phyloP scores from a whole-genome alignment of 176 grass and related monocot species.

The barley (Hordeum vulgare) region DNA sequence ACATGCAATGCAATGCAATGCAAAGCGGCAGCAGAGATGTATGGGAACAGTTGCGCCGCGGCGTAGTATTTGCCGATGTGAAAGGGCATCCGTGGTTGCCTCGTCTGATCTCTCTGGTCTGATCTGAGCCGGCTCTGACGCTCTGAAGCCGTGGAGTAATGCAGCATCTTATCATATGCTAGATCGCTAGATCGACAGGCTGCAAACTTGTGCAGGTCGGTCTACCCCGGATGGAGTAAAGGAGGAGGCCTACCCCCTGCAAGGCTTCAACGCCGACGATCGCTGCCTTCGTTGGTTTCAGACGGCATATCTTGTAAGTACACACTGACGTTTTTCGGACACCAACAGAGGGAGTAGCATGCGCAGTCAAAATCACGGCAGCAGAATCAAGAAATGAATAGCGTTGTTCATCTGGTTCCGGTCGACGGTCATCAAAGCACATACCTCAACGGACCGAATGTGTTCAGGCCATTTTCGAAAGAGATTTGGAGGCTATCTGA shows the following conservation, averaged over 20 bases:
- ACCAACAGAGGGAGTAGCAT: no score
- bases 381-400: neutral
- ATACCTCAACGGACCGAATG: neutral
- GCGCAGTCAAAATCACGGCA: neutral
- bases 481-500: neutral
- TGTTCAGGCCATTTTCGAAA: neutral
- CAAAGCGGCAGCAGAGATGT: no score
- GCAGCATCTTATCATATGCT: neutral
- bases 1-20: neutral
- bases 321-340: no score
- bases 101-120: neutral
- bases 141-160: neutral
- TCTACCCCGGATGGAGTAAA: neutral
- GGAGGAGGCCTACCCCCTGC: no score
- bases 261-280: neutral
- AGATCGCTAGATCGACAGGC: neutral
- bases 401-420: neutral
- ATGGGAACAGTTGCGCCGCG: neutral
- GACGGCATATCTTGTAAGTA: neutral
- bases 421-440: neutral
- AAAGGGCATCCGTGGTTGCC: neutral
- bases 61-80: conserved; percentile 11
- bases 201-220: neutral
- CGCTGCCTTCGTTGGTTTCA: neutral
- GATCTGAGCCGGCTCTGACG: neutral